Percentiles rank a stretch among this genome's conserved stretches.
These are phyloP conservation scores for Arctium lappa DNA, from an alignment of 129 eudicot species.

Conservation along the genomic window DNA sequence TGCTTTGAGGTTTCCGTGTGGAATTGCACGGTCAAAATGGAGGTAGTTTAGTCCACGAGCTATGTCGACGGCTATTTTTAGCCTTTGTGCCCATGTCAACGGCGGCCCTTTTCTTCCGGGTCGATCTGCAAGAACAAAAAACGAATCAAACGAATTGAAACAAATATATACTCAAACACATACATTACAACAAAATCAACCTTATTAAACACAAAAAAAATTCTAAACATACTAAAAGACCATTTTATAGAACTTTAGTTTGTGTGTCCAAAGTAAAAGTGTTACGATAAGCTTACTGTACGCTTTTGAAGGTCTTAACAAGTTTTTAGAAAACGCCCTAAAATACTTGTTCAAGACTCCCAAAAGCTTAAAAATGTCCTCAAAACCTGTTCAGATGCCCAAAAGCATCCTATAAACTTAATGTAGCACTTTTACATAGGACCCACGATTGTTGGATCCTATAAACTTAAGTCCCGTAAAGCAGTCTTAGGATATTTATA, in stretches of 20 bases:
- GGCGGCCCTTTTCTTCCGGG: conserved; percentile 96
- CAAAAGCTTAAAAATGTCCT: background rate
- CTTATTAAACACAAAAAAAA: background rate
- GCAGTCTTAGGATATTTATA: background rate
- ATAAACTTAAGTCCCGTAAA: too few species aligned
- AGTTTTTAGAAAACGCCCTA: background rate
- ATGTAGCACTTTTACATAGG: too few species aligned
- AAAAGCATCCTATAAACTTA: background rate
- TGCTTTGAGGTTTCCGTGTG: conserved; percentile 98
- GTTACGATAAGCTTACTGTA: too few species aligned
- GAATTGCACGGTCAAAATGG: conserved; percentile 95
- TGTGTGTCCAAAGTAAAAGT: too few species aligned
- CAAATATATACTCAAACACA: background rate
- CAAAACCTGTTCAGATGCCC: background rate
- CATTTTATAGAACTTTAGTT: background rate
- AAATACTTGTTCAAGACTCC: background rate
- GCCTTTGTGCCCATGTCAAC: conserved; percentile 84
- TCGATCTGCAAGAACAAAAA: conserved; percentile 55
- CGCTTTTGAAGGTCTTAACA: background rate
- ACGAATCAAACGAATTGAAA: background rate
- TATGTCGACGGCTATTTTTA: conserved; percentile 89
- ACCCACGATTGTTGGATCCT: too few species aligned
- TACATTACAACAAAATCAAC: background rate
- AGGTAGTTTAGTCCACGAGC: conserved; percentile 99
- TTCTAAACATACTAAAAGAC: background rate